phyloP scores from a whole-genome alignment of 2,329 filamentous ascomycete genomes.

The Penicillium decumbens region DNA sequence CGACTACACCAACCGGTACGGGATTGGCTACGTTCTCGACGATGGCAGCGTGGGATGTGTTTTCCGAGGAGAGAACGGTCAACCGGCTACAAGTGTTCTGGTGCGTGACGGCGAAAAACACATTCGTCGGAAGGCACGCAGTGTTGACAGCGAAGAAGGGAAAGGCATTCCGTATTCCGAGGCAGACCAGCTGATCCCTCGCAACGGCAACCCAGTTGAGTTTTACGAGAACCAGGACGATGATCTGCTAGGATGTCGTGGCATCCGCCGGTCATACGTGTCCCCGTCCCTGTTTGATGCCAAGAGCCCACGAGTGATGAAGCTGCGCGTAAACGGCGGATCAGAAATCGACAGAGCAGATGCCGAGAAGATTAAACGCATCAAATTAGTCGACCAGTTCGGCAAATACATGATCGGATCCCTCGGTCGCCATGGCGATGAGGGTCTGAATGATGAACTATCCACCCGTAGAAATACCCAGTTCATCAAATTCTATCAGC shows the following conservation, averaged over 20 bases:
- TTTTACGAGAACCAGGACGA: conserved; percentile 46
- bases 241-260: conserved; percentile 30
- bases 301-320: conserved; percentile 32
- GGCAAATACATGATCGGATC: conserved; percentile 51
- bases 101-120: conserved; percentile 46
- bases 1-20: conserved; percentile 50
- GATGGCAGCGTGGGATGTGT: conserved; percentile 50
- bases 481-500: conserved; percentile 50
- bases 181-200: conserved; percentile 43
- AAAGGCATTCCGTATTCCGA: conserved; percentile 36
- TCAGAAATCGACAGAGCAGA: conserved; percentile 37
- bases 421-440: conserved; percentile 40
- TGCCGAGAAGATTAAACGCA: conserved; percentile 46
- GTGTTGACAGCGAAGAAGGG: conserved; percentile 30
- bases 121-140: conserved; percentile 43
- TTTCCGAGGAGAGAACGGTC: conserved; percentile 45
- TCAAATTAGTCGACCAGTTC: conserved; percentile 49
- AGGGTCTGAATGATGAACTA: conserved; percentile 28
- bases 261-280: conserved; percentile 41
- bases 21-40: conserved; percentile 50
- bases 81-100: conserved; percentile 44
- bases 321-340: conserved; percentile 30
- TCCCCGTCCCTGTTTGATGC: conserved; percentile 40
- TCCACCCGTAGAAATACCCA: conserved; percentile 29
- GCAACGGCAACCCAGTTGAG: conserved; percentile 41